Evolutionary conservation across 495 filamentous ascomycete species (phyloP).

Genomic region (Hyaloscypha hepaticicola): DNA sequence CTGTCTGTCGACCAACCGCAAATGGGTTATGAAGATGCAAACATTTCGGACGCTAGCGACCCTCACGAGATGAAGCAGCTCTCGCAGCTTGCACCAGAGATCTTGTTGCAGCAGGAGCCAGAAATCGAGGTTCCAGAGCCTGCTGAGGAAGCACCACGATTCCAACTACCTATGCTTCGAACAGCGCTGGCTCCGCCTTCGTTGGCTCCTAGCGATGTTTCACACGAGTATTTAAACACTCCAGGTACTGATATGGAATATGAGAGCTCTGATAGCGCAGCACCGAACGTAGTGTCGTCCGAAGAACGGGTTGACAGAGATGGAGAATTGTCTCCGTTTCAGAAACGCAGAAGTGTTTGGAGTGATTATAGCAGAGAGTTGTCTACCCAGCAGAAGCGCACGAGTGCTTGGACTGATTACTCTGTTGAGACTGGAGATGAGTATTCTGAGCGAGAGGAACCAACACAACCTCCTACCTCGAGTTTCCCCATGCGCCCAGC

Average conservation of each 20-base stretch:
- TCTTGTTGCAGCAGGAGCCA: constrained; percentile 5
- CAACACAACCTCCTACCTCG: not conserved
- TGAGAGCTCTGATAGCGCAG: constrained; percentile 27
- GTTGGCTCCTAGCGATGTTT: constrained; percentile 12
- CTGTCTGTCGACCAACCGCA: constrained; percentile 8
- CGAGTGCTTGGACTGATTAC: constrained; percentile 57
- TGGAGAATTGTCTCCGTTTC: not conserved
- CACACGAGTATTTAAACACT: constrained; percentile 23
- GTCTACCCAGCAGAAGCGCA: constrained; percentile 34
- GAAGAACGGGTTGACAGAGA: not conserved
- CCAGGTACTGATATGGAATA: constrained; percentile 31
- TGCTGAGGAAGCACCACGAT: not conserved
- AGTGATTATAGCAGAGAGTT: not conserved
- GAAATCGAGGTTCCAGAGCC: constrained; percentile 4
- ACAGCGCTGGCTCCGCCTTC: constrained; percentile 23
- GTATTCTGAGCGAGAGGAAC: constrained; percentile 25
- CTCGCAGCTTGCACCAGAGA: constrained; percentile 6
- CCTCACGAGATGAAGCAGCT: not conserved
- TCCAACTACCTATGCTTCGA: constrained; percentile 18
- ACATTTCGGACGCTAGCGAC: not conserved
- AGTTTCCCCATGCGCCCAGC: not conserved
- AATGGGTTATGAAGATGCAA: not conserved
- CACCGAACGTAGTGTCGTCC: not conserved
- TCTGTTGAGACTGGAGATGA: constrained; percentile 45
- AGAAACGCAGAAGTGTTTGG: not conserved